Evolutionary conservation across 2,329 filamentous ascomycete genomes (phyloP).

Genomic region (Proliferodiscus dingleyae): DNA sequence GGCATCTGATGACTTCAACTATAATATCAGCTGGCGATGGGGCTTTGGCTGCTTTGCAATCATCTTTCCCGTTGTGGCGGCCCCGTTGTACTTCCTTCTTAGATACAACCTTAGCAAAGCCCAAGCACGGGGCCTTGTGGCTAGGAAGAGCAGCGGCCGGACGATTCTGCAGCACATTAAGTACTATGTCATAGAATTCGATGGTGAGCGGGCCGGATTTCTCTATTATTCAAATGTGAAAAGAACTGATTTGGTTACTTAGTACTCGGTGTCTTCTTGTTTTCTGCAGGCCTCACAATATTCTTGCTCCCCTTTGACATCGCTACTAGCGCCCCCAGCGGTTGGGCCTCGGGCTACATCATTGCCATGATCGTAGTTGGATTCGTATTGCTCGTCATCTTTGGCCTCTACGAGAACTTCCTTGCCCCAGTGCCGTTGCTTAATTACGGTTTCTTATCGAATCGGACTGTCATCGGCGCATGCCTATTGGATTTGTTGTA

Average conservation of each 20-base stretch:
- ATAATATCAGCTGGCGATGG: constrained; percentile 58
- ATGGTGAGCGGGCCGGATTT: constrained; percentile 37
- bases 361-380: too few species aligned
- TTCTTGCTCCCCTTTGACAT: too few species aligned
- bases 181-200: constrained; percentile 34
- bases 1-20: constrained; percentile 49
- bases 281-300: too few species aligned
- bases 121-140: constrained; percentile 18
- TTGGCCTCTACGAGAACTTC: too few species aligned
- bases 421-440: too few species aligned
- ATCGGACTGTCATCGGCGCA: constrained; percentile 33
- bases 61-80: constrained; percentile 53
- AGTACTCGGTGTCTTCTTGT: too few species aligned
- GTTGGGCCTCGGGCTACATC: too few species aligned
- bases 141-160: constrained; percentile 19
- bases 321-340: too few species aligned
- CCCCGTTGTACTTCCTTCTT: constrained; percentile 53
- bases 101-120: constrained; percentile 25
- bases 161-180: constrained; percentile 19
- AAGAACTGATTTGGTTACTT: too few species aligned
- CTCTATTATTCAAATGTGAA: too few species aligned
- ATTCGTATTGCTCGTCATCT: too few species aligned
- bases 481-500: constrained; percentile 20
- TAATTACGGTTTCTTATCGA: too few species aligned
- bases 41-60: constrained; percentile 63